phyloP scores from a whole-genome alignment of 305 asterid species.

The Solanum hybrid region DNA sequence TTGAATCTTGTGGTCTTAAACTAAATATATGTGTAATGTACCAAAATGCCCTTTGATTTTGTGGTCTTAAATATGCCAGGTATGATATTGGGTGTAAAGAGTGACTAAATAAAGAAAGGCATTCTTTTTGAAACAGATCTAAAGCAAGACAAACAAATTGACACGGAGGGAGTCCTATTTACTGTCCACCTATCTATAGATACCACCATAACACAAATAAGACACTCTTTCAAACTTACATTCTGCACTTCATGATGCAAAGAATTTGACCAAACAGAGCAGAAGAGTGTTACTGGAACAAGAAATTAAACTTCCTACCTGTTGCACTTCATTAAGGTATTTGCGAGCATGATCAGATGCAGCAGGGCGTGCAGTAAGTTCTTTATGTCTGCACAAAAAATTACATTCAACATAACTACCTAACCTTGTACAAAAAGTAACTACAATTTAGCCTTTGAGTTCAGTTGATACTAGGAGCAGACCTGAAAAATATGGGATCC shows the following conservation, averaged over 20 bases:
- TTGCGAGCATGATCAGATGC: constrained; percentile 64
- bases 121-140: not conserved
- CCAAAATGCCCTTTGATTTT: not conserved
- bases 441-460: not conserved
- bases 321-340: constrained; percentile 58
- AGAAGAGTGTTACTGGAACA: not conserved
- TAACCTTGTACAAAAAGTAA: not conserved
- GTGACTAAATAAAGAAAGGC: not conserved
- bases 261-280: not conserved
- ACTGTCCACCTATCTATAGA: not conserved
- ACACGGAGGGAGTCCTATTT: not conserved
- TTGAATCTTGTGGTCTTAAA: not conserved
- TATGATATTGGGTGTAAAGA: not conserved
- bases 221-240: not conserved
- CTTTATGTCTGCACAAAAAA: constrained; percentile 49
- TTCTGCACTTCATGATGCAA: not conserved
- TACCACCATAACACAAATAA: not conserved
- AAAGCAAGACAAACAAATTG: not conserved
- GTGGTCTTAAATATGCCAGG: not conserved
- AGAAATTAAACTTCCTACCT: constrained; percentile 35
- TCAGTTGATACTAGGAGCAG: constrained; percentile 7
- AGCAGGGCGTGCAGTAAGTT: constrained; percentile 87
- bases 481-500: constrained; percentile 95
- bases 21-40: not conserved
- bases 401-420: not conserved